phyloP scores from a whole-genome alignment of 768 basidiomycete genomes.

The Termitomyces heimii region DNA sequence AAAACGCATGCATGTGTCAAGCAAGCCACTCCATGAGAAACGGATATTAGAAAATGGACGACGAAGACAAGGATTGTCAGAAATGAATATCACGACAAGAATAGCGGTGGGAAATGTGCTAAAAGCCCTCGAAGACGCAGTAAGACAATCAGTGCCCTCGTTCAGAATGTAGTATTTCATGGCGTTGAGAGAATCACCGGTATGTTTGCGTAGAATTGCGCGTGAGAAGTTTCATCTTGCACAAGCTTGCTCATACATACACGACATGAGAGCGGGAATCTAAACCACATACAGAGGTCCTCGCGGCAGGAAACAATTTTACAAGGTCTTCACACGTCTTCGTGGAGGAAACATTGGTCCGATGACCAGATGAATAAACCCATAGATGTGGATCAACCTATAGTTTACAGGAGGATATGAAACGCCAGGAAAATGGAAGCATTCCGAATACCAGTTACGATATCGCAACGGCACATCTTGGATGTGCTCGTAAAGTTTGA shows the following conservation, averaged over 20 bases:
- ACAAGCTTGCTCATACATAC: not conserved
- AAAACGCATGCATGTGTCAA: not conserved
- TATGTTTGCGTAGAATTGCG: not conserved
- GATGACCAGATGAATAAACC: conserved; percentile 1
- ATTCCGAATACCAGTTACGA: not conserved
- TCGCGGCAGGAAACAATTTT: not conserved
- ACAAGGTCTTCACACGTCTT: conserved; percentile 5
- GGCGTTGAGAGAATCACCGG: not conserved
- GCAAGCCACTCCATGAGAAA: not conserved
- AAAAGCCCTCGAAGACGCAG: not conserved
- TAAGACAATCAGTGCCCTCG: not conserved
- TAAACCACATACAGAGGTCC: conserved; percentile 3
- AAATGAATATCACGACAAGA: not conserved
- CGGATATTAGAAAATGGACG: not conserved
- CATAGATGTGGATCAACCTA: not conserved
- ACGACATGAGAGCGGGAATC: conserved; percentile 17
- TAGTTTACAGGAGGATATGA: not conserved
- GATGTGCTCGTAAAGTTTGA: not conserved
- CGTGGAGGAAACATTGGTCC: conserved; percentile 1
- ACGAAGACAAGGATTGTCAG: not conserved
- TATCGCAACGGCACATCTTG: not conserved
- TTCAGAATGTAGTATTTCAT: not conserved
- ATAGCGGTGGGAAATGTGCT: not conserved
- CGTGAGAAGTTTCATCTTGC: conserved; percentile 11
- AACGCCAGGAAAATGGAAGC: not conserved